These are phyloP conservation scores for Oryza nivara DNA, from an alignment of 176 grass and related monocot species.

Conservation along the genomic window DNA sequence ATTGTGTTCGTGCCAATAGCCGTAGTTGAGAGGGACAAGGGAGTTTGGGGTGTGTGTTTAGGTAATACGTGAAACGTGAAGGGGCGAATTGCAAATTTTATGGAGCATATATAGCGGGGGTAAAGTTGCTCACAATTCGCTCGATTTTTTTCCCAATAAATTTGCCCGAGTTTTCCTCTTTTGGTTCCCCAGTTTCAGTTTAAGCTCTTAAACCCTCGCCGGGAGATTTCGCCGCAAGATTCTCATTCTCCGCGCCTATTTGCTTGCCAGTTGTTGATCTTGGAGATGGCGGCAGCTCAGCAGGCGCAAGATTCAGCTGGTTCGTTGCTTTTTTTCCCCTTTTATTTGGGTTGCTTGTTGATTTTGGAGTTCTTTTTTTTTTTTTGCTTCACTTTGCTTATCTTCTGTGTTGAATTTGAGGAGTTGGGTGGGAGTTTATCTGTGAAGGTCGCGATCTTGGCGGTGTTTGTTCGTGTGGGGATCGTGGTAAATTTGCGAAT, in stretches of 20 bases:
- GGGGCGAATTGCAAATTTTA: not conserved
- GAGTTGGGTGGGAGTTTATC: not conserved
- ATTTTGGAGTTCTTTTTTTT: not conserved
- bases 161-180: not conserved
- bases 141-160: not conserved
- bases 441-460: conserved; percentile 7
- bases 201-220: not conserved
- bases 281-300: conserved; percentile 19
- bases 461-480: not conserved
- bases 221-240: not conserved
- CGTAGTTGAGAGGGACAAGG: not conserved
- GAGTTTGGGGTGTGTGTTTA: not conserved
- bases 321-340: not conserved
- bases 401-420: not conserved
- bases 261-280: conserved; percentile 12
- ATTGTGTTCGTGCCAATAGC: not conserved
- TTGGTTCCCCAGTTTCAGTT: not conserved
- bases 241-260: not conserved
- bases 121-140: not conserved
- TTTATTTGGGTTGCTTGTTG: not conserved
- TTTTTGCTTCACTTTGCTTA: not conserved
- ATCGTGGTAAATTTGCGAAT: not conserved
- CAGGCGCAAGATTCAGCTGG: conserved; percentile 37
- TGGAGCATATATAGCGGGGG: not conserved
- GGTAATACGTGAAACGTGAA: not conserved